Evolutionary conservation across 164 flowering plant genomes (phyloP).

Genomic region (Sedum album): DNA sequence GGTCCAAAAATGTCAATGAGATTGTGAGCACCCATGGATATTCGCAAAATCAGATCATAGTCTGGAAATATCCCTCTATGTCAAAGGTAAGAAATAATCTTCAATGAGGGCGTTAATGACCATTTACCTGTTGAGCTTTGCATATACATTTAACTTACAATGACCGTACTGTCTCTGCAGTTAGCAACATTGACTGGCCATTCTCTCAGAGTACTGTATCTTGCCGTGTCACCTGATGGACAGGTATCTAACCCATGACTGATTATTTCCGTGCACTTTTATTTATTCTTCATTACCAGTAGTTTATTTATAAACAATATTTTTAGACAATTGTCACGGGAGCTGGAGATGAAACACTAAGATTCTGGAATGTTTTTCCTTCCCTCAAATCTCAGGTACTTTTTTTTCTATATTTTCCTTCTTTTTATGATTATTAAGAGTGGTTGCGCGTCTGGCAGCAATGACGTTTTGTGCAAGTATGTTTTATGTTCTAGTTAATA

Average conservation of each 20-base stretch:
- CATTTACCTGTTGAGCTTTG: neutral
- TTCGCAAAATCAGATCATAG: conserved; percentile 92
- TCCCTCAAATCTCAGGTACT: conserved; percentile 89
- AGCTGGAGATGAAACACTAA: conserved; percentile 95
- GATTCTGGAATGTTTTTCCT: conserved; percentile 98
- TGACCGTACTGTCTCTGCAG: conserved; percentile 30
- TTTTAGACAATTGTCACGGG: conserved; percentile 90
- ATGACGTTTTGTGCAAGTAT: neutral
- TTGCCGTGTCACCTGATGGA: conserved; percentile 97
- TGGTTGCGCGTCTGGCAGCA: neutral
- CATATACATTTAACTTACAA: neutral
- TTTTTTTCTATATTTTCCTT: neutral
- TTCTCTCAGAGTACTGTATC: conserved; percentile 82
- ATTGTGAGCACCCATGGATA: conserved; percentile 98
- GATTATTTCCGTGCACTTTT: neutral
- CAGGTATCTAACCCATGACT: conserved; percentile 44
- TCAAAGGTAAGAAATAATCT: conserved; percentile 53
- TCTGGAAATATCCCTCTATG: conserved; percentile 94
- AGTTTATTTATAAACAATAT: neutral
- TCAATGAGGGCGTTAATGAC: neutral
- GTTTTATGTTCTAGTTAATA: neutral
- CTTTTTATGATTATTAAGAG: neutral
- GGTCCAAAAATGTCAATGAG: conserved; percentile 98
- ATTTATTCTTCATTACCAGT: neutral
- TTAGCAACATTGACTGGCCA: conserved; percentile 95